Evolutionary conservation across 768 basidiomycete species (phyloP), one percentile per base, ranked within the genome.

Genomic region (Steccherinum ochraceum): DNA sequence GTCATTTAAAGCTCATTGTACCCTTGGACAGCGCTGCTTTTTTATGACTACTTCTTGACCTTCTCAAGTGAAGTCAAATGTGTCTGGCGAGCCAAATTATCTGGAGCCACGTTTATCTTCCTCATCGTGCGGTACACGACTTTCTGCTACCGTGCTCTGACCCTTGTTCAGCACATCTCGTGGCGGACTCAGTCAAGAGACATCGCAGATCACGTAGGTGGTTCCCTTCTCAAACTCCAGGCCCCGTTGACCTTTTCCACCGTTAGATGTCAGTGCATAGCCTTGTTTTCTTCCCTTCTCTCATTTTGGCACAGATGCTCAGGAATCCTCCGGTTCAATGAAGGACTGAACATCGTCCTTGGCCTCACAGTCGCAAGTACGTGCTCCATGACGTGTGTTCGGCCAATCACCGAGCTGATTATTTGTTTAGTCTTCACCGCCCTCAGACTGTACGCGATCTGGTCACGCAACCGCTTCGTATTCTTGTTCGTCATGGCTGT

Each of bases 31-130:
- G 42, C 23, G 5, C n/a, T 44, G 5, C 18, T 41, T 7, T 11
- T 18, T n/a, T 49, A 49, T 21, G 48, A 49, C 19, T 49, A 49
- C 39, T 30, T 40, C 21, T 18, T 49, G 20, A 49, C 35, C 7
- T 21, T 49, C 7, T 5, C n/a, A 4, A 21, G 41, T 13, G 48
- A 49, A 25, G 16, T 49, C 3, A 30, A 39, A 12, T 40, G 39
- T 24, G 20, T 49, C 7, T 49, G 48, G 48, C 10, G 4, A 16
- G 12, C 30, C 10, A 49, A 24, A 25, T 25, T 40, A 20, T 12
- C 35, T 19, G 48, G 35, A 5, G 48, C 24, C 35, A 49, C 39
- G 7, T 3, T 42, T 21, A 19, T 41, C 4, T 49, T 41, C 40
- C 4, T 41, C 7, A 5, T 42, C 7, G 41, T 20, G 7, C 48